Evolutionary conservation across 257 asterid genomes (phyloP).

Genomic region (Phtheirospermum japonicum): DNA sequence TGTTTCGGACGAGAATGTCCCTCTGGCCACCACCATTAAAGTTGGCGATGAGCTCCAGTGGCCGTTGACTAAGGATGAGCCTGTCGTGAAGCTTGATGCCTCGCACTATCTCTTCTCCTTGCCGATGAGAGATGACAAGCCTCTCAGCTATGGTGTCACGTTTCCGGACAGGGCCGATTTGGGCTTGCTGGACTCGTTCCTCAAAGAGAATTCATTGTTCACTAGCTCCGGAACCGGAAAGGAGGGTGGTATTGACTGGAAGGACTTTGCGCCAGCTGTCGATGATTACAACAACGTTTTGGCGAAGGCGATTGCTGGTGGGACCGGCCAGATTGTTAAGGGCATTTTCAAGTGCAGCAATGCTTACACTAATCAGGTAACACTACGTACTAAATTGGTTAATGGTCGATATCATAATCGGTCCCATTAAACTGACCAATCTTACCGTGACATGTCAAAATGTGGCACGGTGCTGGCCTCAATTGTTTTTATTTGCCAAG

Average conservation of each 20-base stretch:
- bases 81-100: slow-evolving; percentile 69
- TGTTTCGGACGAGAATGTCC: slow-evolving; percentile 42
- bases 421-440: too few relatives aligned
- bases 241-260: slow-evolving; percentile 50
- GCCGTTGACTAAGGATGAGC: slow-evolving; percentile 84
- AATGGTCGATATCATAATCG: too few relatives aligned
- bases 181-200: slow-evolving; percentile 54
- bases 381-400: too few relatives aligned
- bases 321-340: slow-evolving; percentile 75
- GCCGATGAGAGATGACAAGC: slow-evolving; percentile 57
- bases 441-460: too few relatives aligned
- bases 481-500: too few relatives aligned
- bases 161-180: slow-evolving; percentile 41
- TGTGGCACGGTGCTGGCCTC: too few relatives aligned
- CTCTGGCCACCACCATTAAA: slow-evolving; percentile 62
- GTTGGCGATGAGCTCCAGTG: slow-evolving; percentile 75
- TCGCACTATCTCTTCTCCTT: slow-evolving; percentile 60
- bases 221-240: slow-evolving; percentile 25
- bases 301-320: slow-evolving; percentile 83
- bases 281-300: slow-evolving; percentile 58
- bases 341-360: slow-evolving; percentile 75
- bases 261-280: slow-evolving; percentile 72
- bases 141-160: slow-evolving; percentile 70
- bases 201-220: slow-evolving; percentile 51
- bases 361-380: slow-evolving; percentile 70